Conservation (phyloP, 2,329 filamentous ascomycete species). For the Botrytis deweyae region DNA sequence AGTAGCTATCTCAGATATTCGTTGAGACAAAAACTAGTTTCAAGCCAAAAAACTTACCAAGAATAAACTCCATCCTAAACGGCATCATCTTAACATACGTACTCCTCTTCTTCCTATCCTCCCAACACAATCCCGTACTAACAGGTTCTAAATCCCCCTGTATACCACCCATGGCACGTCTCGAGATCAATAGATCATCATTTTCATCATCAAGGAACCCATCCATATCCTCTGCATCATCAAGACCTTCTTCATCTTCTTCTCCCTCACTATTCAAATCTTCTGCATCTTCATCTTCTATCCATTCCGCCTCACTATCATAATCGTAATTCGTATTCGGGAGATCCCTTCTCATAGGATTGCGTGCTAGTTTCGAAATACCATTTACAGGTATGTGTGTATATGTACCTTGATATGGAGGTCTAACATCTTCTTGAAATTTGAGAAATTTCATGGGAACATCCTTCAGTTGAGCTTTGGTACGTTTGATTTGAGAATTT, state of each 20-base stretch:
- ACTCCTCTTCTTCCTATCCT: conserved; percentile 54
- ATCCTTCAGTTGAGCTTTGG: conserved; percentile 27
- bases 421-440: conserved; percentile 65
- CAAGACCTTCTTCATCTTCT: conserved; percentile 65
- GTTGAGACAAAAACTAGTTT: background rate
- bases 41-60: conserved; percentile 27
- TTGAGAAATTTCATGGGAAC: conserved; percentile 38
- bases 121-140: conserved; percentile 82
- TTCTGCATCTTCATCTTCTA: conserved; percentile 63
- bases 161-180: conserved; percentile 52
- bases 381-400: conserved; percentile 48
- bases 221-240: conserved; percentile 67
- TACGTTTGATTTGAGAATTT: conserved; percentile 36
- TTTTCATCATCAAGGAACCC: conserved; percentile 67
- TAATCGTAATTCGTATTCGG: conserved; percentile 74
- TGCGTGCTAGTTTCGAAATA: conserved; percentile 52
- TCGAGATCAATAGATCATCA: conserved; percentile 54
- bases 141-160: conserved; percentile 71
- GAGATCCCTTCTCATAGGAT: conserved; percentile 55
- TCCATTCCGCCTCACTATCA: conserved; percentile 83
- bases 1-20: background rate
- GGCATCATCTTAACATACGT: conserved; percentile 52
- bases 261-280: conserved; percentile 61
- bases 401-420: conserved; percentile 70
- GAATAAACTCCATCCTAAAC: conserved; percentile 72